These are phyloP conservation scores for Leptographium procerum DNA, from an alignment of 2,329 filamentous ascomycete species.

Conservation along the genomic window DNA sequence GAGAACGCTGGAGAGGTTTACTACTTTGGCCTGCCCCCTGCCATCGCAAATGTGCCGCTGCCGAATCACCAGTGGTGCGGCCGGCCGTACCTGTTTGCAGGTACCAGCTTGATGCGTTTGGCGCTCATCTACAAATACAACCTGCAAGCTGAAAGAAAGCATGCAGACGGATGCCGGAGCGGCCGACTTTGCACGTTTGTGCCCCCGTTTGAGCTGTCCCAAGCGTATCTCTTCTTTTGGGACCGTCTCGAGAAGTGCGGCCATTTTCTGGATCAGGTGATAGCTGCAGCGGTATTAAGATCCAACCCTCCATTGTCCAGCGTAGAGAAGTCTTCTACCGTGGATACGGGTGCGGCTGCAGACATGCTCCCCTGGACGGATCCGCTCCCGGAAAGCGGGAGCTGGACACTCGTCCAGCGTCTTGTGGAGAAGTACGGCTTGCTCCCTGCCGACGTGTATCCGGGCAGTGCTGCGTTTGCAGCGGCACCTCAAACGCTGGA, in stretches of 20 bases:
- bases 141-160: background rate
- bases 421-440: background rate
- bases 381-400: background rate
- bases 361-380: background rate
- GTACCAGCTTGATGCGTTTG: background rate
- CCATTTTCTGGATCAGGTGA: background rate
- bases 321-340: background rate
- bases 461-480: background rate
- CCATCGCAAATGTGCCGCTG: background rate
- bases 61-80: background rate
- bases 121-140: constrained; percentile 1
- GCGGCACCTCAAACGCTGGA: background rate
- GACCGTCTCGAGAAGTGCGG: background rate
- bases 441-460: background rate
- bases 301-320: no score
- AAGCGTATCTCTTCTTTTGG: background rate
- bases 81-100: background rate
- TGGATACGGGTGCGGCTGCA: background rate
- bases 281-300: no score
- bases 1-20: background rate
- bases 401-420: background rate
- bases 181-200: background rate
- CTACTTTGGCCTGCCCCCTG: background rate
- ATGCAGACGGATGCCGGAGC: background rate
- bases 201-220: background rate